A percentile compares a stretch with the other conserved stretches of the same genome.
Conservation (phyloP, 2,329 filamentous ascomycete genomes). For the Lecanicillium sp. region DNA sequence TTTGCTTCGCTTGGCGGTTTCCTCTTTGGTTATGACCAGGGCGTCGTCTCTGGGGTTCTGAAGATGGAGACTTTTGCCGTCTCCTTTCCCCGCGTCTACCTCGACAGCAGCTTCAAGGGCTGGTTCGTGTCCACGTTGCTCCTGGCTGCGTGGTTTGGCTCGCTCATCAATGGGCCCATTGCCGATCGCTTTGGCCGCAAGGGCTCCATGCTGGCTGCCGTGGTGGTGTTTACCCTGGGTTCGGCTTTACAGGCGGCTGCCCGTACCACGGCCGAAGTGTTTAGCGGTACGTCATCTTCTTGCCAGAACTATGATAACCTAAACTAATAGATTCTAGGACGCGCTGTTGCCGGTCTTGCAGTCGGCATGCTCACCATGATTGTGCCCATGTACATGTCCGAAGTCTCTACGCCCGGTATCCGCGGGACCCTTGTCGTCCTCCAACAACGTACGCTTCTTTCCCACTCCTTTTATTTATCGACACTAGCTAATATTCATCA, state of each 20-base stretch:
- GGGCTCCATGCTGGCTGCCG: slow-evolving; percentile 26
- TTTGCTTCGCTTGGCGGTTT: slow-evolving; percentile 31
- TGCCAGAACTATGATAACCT: background rate
- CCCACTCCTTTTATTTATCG: background rate
- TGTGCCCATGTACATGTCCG: slow-evolving; percentile 38
- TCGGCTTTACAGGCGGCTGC: slow-evolving; percentile 36
- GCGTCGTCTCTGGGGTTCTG: slow-evolving; percentile 38
- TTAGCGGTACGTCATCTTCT: slow-evolving; percentile 21
- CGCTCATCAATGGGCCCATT: slow-evolving; percentile 32
- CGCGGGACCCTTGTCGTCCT: slow-evolving; percentile 39
- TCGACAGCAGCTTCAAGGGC: slow-evolving; percentile 39
- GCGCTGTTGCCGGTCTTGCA: slow-evolving; percentile 35
- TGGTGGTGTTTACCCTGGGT: slow-evolving; percentile 30
- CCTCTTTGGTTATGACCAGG: slow-evolving; percentile 42
- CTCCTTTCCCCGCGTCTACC: slow-evolving; percentile 24
- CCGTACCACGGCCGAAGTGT: slow-evolving; percentile 29
- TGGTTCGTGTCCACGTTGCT: slow-evolving; percentile 45
- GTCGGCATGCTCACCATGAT: slow-evolving; percentile 32
- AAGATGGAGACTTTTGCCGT: slow-evolving; percentile 35
- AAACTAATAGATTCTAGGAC: slow-evolving; percentile 18
- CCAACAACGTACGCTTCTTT: slow-evolving; percentile 20
- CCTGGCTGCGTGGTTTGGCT: slow-evolving; percentile 40
- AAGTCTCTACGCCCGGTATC: slow-evolving; percentile 39
- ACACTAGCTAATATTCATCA: slow-evolving; percentile 3
- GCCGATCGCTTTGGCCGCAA: slow-evolving; percentile 26